Evolutionary conservation across 2,329 filamentous ascomycete species (phyloP).

Genomic region (Plectosphaerella sp.): DNA sequence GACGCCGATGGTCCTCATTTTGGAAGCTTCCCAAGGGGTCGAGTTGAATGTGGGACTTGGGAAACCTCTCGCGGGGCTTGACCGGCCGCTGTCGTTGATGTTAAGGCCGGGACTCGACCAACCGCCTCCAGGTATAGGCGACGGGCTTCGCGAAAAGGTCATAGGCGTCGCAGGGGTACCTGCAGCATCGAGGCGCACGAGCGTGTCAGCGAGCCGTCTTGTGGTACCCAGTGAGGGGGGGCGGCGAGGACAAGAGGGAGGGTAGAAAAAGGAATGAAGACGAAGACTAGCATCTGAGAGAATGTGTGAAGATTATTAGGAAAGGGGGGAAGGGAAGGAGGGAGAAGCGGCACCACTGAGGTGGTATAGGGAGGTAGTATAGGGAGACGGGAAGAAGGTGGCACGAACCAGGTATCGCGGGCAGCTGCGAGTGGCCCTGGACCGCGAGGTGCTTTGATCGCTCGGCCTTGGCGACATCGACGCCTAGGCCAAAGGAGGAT

Average conservation of each 20-base stretch:
- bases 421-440: conserved; percentile 36
- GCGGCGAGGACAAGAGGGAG: not conserved
- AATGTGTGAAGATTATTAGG: not conserved
- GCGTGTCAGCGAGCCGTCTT: conserved; percentile 11
- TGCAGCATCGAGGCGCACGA: conserved; percentile 21
- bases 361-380: not conserved
- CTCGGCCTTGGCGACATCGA: conserved; percentile 24
- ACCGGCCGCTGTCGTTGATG: conserved; percentile 63
- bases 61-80: conserved; percentile 56
- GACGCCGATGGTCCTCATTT: conserved; percentile 69
- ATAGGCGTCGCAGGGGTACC: conserved; percentile 59
- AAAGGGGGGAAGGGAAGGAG: conserved; percentile 4
- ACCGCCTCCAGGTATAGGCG: conserved; percentile 76
- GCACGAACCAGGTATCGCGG: conserved; percentile 53
- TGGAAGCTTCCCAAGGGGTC: conserved; percentile 79
- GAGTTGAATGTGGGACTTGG: conserved; percentile 47
- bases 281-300: not conserved
- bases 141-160: conserved; percentile 85
- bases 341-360: conserved; percentile 6
- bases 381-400: not conserved
- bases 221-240: not conserved
- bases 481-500: conserved; percentile 24
- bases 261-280: conserved; percentile 3
- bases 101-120: conserved; percentile 83
- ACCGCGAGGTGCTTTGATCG: conserved; percentile 31